Evolutionary conservation across 768 basidiomycete species (phyloP), one percentile per base, ranked within the genome.

Genomic region (Cyclocybe cylindracea): DNA sequence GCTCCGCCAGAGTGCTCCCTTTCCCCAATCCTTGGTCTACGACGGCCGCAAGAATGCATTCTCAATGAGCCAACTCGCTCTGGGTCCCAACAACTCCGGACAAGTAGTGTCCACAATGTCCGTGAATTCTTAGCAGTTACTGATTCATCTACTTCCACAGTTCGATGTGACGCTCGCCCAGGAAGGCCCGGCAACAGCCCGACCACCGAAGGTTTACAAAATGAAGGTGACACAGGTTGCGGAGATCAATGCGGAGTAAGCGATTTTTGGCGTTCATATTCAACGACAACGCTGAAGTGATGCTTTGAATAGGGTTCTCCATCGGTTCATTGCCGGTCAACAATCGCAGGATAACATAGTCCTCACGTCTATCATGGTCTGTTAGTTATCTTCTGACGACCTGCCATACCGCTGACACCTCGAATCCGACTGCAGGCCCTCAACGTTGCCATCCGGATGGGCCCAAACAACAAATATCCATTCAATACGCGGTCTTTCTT

Each of bases 401-500:
- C 8, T 5, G 4, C 7, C 7, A 39, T 10, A 3, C 7, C 11
- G 2, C 13, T 14, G 2, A 24, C 33, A 41, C 31, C 14, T 31
- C 39, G 5, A 43, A 8, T 44, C 2, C 19, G 16, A 43, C 33
- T 19, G 14, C 53, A 89, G 87, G 86, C 88, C 0, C 60, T 90
- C 47, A 92, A 92, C 54, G 86, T 91, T 8, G 86, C 84, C 1
- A 77, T 92, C 6, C 79, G 89, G 2, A 89, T 89, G 87, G 78
- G 81, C 40, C 91, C 90, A 0, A 84, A 79, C 1, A 65, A 81
- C 63, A 76, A 78, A 31, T 84, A 85, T 46, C 87, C 89, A 0
- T 89, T 85, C 74, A 89, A 91, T 42, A 77, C 80, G 1, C 80
- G 90, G 0, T 91, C 87, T 0, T 91, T 93, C 69, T 92, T 87